A percentile compares a stretch with the other conserved stretches of the same genome.
These are phyloP conservation scores for Chaetothyriales sp. DNA, from an alignment of 2,329 filamentous ascomycete species.

Conservation along the genomic window DNA sequence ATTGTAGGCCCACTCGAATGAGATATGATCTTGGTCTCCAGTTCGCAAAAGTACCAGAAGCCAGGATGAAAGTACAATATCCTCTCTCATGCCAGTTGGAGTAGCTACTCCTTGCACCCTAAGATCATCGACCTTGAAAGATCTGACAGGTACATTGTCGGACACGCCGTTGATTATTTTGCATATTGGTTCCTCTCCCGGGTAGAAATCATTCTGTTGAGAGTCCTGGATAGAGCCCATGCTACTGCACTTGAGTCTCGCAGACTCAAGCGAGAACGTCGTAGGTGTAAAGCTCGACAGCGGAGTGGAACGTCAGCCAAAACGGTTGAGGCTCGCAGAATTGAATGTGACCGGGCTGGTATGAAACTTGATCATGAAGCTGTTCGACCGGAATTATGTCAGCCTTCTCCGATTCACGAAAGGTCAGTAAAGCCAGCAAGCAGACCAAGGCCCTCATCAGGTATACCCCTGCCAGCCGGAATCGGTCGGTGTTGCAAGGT, in stretches of 20 bases:
- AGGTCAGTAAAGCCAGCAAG: background rate
- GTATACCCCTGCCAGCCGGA: background rate
- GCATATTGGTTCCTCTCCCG: background rate
- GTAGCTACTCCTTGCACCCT: constrained; percentile 16
- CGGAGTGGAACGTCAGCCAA: background rate
- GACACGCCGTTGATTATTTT: background rate
- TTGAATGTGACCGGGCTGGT: background rate
- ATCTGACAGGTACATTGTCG: constrained; percentile 7
- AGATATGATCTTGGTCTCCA: constrained; percentile 26
- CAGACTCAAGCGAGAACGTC: background rate
- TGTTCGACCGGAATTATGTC: constrained; percentile 1
- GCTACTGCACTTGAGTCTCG: background rate
- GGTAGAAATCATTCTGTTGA: background rate
- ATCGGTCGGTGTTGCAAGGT: background rate
- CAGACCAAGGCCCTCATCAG: background rate
- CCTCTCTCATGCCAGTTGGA: constrained; percentile 28
- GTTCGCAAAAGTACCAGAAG: constrained; percentile 32
- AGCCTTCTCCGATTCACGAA: background rate
- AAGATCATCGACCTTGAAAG: constrained; percentile 22
- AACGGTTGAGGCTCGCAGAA: background rate
- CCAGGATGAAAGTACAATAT: constrained; percentile 32
- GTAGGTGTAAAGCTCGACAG: background rate
- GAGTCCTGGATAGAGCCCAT: constrained; percentile 3
- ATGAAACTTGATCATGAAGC: background rate
- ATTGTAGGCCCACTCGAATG: constrained; percentile 30